Percentiles rank a stretch among this genome's conserved stretches.
Evolutionary conservation across 2,329 filamentous ascomycete species (phyloP).

Genomic region (Ilyonectria robusta): DNA sequence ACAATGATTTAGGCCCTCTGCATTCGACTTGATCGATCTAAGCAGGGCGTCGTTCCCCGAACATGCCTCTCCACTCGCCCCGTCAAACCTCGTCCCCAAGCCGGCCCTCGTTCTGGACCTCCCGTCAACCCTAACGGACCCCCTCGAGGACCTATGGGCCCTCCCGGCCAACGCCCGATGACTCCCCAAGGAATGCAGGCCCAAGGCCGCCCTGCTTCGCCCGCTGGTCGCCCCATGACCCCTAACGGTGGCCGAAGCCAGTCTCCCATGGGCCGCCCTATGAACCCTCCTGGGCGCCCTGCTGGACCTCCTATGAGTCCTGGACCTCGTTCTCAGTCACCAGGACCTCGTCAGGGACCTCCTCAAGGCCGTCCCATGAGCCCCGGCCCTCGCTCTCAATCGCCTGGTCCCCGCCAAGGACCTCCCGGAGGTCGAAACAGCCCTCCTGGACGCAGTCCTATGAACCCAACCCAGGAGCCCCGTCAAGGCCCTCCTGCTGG

Average conservation of each 20-base stretch:
- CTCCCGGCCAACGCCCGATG: conserved; percentile 40
- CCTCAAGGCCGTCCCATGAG: conserved; percentile 55
- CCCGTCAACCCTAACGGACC: conserved; percentile 61
- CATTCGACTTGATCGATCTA: conserved; percentile 88
- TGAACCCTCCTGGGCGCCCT: conserved; percentile 36
- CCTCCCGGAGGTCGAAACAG: conserved; percentile 54
- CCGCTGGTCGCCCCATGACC: conserved; percentile 49
- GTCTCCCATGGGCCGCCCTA: conserved; percentile 53
- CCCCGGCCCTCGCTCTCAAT: conserved; percentile 51
- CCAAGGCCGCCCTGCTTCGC: conserved; percentile 55
- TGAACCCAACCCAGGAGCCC: conserved; percentile 58
- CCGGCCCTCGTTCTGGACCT: conserved; percentile 65
- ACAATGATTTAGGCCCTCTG: conserved; percentile 80
- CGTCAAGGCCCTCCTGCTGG: conserved; percentile 52
- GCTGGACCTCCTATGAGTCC: conserved; percentile 53
- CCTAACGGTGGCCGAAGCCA: conserved; percentile 50
- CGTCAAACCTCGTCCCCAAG: conserved; percentile 82
- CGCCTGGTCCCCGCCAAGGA: conserved; percentile 40
- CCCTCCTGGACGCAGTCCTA: conserved; percentile 62
- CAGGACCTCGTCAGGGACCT: conserved; percentile 54
- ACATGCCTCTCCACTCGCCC: conserved; percentile 94
- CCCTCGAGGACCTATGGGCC: conserved; percentile 40
- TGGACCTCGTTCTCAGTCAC: conserved; percentile 60
- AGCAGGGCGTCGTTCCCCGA: conserved; percentile 93
- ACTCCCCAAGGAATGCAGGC: conserved; percentile 45